Evolutionary conservation across 2,329 filamentous ascomycete genomes (phyloP).

Genomic region (Sarocladiaceae sp.): DNA sequence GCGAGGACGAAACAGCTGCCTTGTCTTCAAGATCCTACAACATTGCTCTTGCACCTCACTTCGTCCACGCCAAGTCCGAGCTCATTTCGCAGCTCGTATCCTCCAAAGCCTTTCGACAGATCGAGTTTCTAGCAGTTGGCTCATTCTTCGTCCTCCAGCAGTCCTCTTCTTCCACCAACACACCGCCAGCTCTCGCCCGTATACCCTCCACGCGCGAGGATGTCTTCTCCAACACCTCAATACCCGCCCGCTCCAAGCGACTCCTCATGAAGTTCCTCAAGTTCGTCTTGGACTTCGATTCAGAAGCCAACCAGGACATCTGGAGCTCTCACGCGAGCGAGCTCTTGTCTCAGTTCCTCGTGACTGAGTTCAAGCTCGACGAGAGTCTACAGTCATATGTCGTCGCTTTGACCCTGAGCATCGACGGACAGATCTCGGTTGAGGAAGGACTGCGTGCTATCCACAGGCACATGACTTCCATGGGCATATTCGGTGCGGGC

Average conservation of each 20-base stretch:
- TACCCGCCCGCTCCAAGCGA: constrained; percentile 78
- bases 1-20: constrained; percentile 14
- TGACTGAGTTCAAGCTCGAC: constrained; percentile 63
- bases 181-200: constrained; percentile 48
- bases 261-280: constrained; percentile 91
- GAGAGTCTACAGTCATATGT: constrained; percentile 59
- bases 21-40: constrained; percentile 69
- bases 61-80: constrained; percentile 79
- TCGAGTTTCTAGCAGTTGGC: constrained; percentile 91
- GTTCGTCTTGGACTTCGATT: constrained; percentile 72
- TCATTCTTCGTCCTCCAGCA: constrained; percentile 78
- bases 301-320: constrained; percentile 44
- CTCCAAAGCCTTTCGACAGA: constrained; percentile 79
- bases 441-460: constrained; percentile 67
- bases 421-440: constrained; percentile 59
- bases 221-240: constrained; percentile 73
- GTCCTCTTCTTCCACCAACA: constrained; percentile 20
- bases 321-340: constrained; percentile 56
- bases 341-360: constrained; percentile 56
- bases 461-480: constrained; percentile 75
- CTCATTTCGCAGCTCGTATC: constrained; percentile 80
- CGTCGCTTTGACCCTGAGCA: constrained; percentile 67
- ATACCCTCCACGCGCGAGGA: constrained; percentile 91
- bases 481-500: constrained; percentile 81
- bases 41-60: constrained; percentile 76